Percentiles rank a stretch among this genome's conserved stretches.
phyloP scores from a whole-genome alignment of 148 eudicot genomes.

The Rhododendron simsii region DNA sequence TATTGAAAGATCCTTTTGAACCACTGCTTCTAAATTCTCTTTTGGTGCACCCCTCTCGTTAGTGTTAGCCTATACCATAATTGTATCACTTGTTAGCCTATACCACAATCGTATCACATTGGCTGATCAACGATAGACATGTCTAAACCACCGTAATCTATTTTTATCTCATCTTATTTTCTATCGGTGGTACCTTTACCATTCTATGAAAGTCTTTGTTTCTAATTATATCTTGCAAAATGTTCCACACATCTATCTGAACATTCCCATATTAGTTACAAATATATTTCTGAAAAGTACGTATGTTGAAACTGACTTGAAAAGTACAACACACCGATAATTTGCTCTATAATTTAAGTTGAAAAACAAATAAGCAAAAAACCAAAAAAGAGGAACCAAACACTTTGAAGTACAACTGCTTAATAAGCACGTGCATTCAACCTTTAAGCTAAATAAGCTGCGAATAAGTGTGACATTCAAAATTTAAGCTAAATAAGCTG shows the following conservation, averaged over 20 bases:
- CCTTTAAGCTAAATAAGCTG: neutral
- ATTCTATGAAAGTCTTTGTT: neutral
- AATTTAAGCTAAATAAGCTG: constrained; percentile 43
- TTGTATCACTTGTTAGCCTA: neutral
- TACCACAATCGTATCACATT: neutral
- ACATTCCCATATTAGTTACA: neutral
- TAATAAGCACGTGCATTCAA: neutral
- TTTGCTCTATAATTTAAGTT: neutral
- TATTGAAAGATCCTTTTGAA: no score
- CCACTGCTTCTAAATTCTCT: neutral
- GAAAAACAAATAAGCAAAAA: neutral
- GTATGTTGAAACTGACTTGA: neutral
- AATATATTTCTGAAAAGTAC: neutral
- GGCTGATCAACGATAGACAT: neutral
- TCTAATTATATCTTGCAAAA: neutral
- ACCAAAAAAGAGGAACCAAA: neutral
- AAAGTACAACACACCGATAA: neutral
- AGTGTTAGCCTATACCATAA: neutral
- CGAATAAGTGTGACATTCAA: neutral
- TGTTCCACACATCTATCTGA: neutral
- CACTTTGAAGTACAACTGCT: neutral
- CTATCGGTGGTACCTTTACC: neutral
- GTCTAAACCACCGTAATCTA: neutral
- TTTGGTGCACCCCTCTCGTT: neutral
- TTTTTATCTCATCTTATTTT: neutral